phyloP scores from a whole-genome alignment of 2,329 filamentous ascomycete species.

The Diplodia sapinea region DNA sequence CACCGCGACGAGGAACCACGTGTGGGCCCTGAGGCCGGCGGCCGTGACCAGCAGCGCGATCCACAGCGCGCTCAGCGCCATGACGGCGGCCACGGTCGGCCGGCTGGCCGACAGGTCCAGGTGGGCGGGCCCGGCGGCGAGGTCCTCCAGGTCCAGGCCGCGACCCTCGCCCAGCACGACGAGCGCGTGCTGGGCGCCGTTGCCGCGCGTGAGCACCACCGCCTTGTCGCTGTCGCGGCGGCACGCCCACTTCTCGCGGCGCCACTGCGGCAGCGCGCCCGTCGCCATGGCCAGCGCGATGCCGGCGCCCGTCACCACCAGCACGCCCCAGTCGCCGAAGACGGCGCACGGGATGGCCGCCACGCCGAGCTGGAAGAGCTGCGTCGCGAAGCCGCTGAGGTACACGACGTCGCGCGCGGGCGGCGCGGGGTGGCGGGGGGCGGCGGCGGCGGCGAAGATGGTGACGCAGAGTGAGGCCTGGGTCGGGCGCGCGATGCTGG shows the following conservation, averaged over 20 bases:
- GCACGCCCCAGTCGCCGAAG: background rate
- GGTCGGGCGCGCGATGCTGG: background rate
- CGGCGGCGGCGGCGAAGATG: background rate
- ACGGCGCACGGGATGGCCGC: background rate
- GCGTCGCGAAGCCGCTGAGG: background rate
- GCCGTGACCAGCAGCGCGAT: background rate
- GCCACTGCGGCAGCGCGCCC: background rate
- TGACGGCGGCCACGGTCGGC: background rate
- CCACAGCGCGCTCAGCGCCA: background rate
- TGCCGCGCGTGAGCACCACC: background rate
- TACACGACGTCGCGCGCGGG: background rate
- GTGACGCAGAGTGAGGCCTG: background rate
- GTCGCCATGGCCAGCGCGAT: background rate
- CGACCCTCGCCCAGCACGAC: slow-evolving; percentile 7
- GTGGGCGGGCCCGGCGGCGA: background rate
- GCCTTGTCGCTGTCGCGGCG: background rate
- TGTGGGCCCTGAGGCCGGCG: background rate
- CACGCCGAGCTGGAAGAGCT: background rate
- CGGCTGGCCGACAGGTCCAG: background rate
- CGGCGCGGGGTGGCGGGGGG: background rate
- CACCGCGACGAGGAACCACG: slow-evolving; percentile 5
- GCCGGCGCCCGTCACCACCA: background rate
- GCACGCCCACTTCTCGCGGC: slow-evolving; percentile 7
- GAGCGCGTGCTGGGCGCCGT: slow-evolving; percentile 10
- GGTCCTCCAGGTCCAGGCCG: slow-evolving; percentile 6